These are phyloP conservation scores for Tetradesmus obliquus DNA, from an alignment of 139 green algal species.

Conservation along the genomic window DNA sequence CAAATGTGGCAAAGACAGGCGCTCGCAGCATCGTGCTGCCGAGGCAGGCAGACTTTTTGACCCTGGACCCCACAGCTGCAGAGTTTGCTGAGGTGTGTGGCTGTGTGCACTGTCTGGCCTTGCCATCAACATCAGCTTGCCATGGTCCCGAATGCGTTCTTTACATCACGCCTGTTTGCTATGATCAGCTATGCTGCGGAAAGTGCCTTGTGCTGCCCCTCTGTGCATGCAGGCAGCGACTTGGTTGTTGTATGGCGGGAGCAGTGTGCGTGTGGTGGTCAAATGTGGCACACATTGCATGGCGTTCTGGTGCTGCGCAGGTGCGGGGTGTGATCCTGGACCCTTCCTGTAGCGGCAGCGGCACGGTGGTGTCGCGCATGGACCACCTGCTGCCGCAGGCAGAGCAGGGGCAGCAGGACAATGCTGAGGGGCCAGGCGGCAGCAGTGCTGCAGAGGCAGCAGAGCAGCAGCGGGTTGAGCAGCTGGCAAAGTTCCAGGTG, in stretches of 20 bases:
- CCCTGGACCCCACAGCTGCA: constrained; percentile 58
- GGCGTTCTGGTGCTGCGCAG: constrained; percentile 33
- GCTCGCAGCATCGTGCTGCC: constrained; percentile 60
- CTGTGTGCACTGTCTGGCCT: neutral
- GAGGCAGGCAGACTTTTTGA: constrained; percentile 85
- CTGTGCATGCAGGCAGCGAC: too few relatives aligned
- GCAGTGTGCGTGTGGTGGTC: too few relatives aligned
- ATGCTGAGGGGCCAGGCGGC: neutral
- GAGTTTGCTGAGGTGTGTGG: constrained; percentile 53
- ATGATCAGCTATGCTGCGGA: too few relatives aligned
- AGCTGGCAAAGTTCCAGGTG: constrained; percentile 75
- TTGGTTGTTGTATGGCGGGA: too few relatives aligned
- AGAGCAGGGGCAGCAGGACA: neutral
- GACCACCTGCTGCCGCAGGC: constrained; percentile 84
- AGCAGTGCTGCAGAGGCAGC: neutral
- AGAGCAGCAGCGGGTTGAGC: constrained; percentile 60
- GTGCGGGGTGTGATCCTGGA: constrained; percentile 92
- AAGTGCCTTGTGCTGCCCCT: too few relatives aligned
- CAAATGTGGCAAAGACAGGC: constrained; percentile 70
- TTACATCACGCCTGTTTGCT: too few relatives aligned
- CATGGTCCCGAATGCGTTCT: too few relatives aligned
- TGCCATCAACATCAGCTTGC: neutral
- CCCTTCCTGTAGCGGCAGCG: constrained; percentile 89
- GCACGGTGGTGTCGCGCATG: constrained; percentile 74
- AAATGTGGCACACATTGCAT: neutral